Percentiles rank a stretch among this genome's conserved stretches.
phyloP scores from a whole-genome alignment of 106 monocot genomes.

The Iris macrosiphon region DNA sequence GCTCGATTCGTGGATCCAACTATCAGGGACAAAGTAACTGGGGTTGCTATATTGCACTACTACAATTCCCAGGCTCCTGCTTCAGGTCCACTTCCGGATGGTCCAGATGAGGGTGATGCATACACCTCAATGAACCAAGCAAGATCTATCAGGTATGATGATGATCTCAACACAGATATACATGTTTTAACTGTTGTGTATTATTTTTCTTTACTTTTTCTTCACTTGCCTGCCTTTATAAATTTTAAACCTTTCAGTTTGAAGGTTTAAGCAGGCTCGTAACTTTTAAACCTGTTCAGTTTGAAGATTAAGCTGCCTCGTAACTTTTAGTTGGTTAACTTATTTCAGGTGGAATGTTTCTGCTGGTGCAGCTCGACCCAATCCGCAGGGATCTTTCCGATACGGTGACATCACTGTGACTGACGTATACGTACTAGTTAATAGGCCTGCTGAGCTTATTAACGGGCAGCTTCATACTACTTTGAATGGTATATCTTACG shows the following conservation, averaged over 20 bases:
- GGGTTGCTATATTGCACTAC: slow-evolving; percentile 90
- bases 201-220: neutral
- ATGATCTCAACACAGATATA: neutral
- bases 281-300: neutral
- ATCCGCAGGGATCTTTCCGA: slow-evolving; percentile 94
- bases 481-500: slow-evolving; percentile 91
- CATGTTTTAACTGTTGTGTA: neutral
- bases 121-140: slow-evolving; percentile 91
- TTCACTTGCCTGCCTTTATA: neutral
- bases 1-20: slow-evolving; percentile 54
- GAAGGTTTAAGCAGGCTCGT: neutral
- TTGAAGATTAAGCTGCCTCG: neutral
- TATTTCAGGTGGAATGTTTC: slow-evolving; percentile 88
- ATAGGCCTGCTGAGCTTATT: slow-evolving; percentile 55
- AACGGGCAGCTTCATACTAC: slow-evolving; percentile 58
- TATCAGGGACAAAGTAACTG: slow-evolving; percentile 44
- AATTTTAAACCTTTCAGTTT: neutral
- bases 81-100: slow-evolving; percentile 81
- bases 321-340: slow-evolving; percentile 10
- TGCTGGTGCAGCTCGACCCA: slow-evolving; percentile 90
- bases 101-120: slow-evolving; percentile 68
- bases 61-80: slow-evolving; percentile 86
- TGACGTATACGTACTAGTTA: slow-evolving; percentile 76
- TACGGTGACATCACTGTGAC: slow-evolving; percentile 94
- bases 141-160: slow-evolving; percentile 72